These are phyloP conservation scores for Lipomyces starkeyi DNA, from an alignment of 805 yeast genomes.

Conservation along the genomic window DNA sequence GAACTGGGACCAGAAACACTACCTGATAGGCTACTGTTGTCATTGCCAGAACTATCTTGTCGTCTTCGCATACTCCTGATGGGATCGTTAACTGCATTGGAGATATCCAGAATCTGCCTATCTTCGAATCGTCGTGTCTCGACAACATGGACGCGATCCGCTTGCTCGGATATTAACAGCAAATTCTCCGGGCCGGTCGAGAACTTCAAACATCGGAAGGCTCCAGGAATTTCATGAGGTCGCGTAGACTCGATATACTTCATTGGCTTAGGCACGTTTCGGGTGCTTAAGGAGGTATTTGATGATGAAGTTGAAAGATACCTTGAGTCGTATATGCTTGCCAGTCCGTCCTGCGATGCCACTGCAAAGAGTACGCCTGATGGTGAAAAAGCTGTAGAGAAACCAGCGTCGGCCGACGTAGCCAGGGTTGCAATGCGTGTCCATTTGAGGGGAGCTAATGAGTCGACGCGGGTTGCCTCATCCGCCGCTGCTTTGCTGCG, in stretches of 20 bases:
- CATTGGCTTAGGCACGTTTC: slow-evolving; percentile 39
- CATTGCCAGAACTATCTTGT: slow-evolving; percentile 1
- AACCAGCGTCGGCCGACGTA: slow-evolving; percentile 77
- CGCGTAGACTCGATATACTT: slow-evolving; percentile 52
- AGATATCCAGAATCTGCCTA: slow-evolving; percentile 67
- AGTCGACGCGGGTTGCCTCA: not conserved
- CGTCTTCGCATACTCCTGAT: not conserved
- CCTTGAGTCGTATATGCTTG: slow-evolving; percentile 77
- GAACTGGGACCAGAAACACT: not conserved
- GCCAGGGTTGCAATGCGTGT: slow-evolving; percentile 51
- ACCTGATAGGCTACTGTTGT: not conserved
- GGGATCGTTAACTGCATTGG: slow-evolving; percentile 20
- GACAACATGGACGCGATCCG: slow-evolving; percentile 82
- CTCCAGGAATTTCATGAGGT: slow-evolving; percentile 57
- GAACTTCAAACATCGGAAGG: slow-evolving; percentile 69
- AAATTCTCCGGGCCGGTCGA: slow-evolving; percentile 75
- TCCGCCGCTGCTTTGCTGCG: not conserved
- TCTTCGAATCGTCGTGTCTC: slow-evolving; percentile 76
- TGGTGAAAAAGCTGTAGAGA: slow-evolving; percentile 79
- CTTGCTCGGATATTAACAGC: slow-evolving; percentile 79
- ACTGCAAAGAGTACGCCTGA: slow-evolving; percentile 76
- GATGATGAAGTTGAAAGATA: slow-evolving; percentile 58
- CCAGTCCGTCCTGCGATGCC: slow-evolving; percentile 84
- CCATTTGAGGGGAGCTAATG: slow-evolving; percentile 40
- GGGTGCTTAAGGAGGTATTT: slow-evolving; percentile 44